Evolutionary conservation across 2,329 filamentous ascomycete species (phyloP), one percentile per base, ranked within the genome.

Genomic region (Aspergillus sp.): DNA sequence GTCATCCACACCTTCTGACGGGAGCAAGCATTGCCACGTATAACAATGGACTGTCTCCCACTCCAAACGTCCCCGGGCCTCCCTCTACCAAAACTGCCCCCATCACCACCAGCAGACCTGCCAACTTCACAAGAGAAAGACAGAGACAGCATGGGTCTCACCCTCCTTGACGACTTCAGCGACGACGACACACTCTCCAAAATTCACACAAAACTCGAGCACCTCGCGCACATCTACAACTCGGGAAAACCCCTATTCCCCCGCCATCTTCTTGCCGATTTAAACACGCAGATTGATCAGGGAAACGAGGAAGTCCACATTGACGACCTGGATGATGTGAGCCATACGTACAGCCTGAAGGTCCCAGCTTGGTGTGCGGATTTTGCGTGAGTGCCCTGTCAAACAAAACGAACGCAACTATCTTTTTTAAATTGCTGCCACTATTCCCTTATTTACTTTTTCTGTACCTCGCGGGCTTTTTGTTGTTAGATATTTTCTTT

Each of bases 231-330:
- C 5, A 52, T 66, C 7, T 70, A 68, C 46, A 46, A 57, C 2
- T 49, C 57, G 1, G 65, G 66, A 6, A 62, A 60, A 8, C 62
- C 61, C 6, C 62, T 70, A 33, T 71, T 71, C 40, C 54, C 62
- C 15, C 55, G 60, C 4, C n/a, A 37, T 7, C 17, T 69, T 33
- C 27, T 67, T 43, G 54, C 61, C 50, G 58, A 62, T 57, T 52
- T 65, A 41, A 48, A 57, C 48, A 43, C 56, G 37, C 57, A 67
- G 33, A 63, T 67, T 37, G 52, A 60, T 21, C 14, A 49, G 9
- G 62, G 61, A 1, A 55, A 52, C 1, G 64, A 66, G 1, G 59
- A 65, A 23, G 57, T 65, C 15, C 35, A 55, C 3, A 64, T 67
- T 44, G 19, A 41, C 2, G 60, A 66, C 27, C 41, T 65, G 12